phyloP scores from a whole-genome alignment of 129 eudicot species.

The Helichrysum umbraculigerum region DNA sequence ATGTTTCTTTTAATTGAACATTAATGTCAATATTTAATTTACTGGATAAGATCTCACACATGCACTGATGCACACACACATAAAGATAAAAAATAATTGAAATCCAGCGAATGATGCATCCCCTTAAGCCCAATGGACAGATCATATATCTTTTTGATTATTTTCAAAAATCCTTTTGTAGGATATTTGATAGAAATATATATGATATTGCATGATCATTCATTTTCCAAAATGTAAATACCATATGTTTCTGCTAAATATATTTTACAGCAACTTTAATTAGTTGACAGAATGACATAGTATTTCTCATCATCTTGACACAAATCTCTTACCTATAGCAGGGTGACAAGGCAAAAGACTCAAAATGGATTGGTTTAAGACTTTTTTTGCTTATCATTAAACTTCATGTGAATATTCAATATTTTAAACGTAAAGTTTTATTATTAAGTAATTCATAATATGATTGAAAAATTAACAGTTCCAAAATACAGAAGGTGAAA shows the following conservation, averaged over 20 bases:
- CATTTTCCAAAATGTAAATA: not conserved
- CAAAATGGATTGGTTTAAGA: too few species aligned
- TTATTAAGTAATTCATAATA: too few species aligned
- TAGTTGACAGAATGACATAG: too few species aligned
- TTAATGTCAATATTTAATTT: conserved; percentile 7
- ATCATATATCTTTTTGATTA: not conserved
- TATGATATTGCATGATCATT: not conserved
- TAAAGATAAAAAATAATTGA: conserved; percentile 18
- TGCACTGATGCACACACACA: conserved; percentile 13
- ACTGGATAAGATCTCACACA: conserved; percentile 32
- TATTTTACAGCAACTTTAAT: not conserved
- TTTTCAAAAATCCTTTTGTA: not conserved
- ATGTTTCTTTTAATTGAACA: not conserved
- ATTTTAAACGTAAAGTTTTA: too few species aligned
- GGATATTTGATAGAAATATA: not conserved
- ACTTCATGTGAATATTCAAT: too few species aligned
- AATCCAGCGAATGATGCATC: conserved; percentile 40
- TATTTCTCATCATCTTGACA: too few species aligned
- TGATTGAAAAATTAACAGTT: too few species aligned
- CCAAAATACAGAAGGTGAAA: too few species aligned
- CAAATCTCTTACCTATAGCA: too few species aligned
- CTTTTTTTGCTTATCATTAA: too few species aligned
- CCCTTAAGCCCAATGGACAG: conserved; percentile 37
- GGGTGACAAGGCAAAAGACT: too few species aligned
- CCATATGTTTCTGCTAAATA: not conserved